Base-by-base conservation (phyloP, 352 stramenopile species). In the Phytophthora brassicae region DNA sequence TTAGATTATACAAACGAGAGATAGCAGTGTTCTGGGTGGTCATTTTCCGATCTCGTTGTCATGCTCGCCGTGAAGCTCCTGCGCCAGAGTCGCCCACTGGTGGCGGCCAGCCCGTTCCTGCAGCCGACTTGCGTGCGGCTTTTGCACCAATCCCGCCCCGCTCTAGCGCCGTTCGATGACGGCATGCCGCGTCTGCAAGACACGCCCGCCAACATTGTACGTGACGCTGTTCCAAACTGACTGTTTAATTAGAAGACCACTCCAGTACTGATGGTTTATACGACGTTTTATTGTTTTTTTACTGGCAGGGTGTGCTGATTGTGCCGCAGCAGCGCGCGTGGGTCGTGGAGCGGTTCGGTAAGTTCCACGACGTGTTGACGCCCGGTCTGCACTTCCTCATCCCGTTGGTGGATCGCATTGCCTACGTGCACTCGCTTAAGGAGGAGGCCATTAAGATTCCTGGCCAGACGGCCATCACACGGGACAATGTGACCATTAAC, bases 401-500 rank as follows among this genome's bases (percentile, higher is more conserved):
- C 63, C 90, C 90, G 14, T 33, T 97, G 19, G 88, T 97, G 26
- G 90, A 97, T 66, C 77, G 79, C 31, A 95, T 97, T 51, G 79
- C 90, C 19, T 97, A 97, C 65, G 88, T 97, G 58, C 89, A 97
- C 74, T 95, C 86, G 59, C 70, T 97, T 17, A 97, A 97, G 68
- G 90, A 97, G 64, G 84, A 96, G 59, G 86, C 89, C 8, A 94
- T 97, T 60, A 92, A 95, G 64, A 96, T 97, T 44, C 86, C 89
- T 0, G 88, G 85, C 12, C 90, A 97, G 61, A 87, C 84, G 41
- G 89, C 89, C 22, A 97, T 97, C 61, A 97, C 90, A 19, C 87
- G 89, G 48, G 90, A 97, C 70, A 97, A 97, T 55, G 89, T 96
- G 54, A 94, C 88, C 36, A 96, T 97, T 58, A 90, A 80, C 64